Conservation (phyloP, 345 rosid genomes). For the Viola odorata region DNA sequence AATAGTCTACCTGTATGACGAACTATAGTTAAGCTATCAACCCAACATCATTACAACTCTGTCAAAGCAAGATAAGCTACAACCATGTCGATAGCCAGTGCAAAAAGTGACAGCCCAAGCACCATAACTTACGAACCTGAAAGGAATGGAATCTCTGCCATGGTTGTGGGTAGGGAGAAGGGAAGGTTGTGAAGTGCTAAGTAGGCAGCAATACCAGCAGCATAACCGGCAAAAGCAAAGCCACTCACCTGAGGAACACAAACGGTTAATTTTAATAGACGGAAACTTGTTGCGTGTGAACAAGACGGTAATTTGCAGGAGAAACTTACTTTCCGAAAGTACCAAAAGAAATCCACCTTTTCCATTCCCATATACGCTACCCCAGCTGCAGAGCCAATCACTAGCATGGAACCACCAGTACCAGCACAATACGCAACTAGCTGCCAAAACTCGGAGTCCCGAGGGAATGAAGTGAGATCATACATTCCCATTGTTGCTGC, state of each 20-base stretch:
- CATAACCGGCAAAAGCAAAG: conserved; percentile 84
- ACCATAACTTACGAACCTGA: conserved; percentile 13
- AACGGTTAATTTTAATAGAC: conserved; percentile 1
- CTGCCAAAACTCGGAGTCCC: conserved; percentile 92
- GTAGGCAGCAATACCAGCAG: conserved; percentile 24
- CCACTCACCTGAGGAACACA: conserved; percentile 67
- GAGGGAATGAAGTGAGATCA: conserved; percentile 75
- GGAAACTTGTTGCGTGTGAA: not conserved
- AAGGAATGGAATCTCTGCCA: conserved; percentile 26
- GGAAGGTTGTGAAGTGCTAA: conserved; percentile 20
- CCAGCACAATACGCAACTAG: conserved; percentile 90
- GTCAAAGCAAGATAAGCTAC: too few species aligned
- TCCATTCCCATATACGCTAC: conserved; percentile 99
- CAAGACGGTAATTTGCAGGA: not conserved
- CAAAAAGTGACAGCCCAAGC: not conserved
- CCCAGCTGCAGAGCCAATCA: conserved; percentile 96
- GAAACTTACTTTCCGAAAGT: conserved; percentile 61
- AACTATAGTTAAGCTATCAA: too few species aligned
- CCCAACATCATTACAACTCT: too few species aligned
- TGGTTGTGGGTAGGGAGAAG: conserved; percentile 21
- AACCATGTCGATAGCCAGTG: not conserved
- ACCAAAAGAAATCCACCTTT: conserved; percentile 96
- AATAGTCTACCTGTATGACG: too few species aligned
- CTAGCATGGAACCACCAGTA: conserved; percentile 90
- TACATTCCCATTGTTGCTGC: conserved; percentile 99